Conservation (phyloP, 805 yeast genomes). For the Debaryomyces prosopidis region DNA sequence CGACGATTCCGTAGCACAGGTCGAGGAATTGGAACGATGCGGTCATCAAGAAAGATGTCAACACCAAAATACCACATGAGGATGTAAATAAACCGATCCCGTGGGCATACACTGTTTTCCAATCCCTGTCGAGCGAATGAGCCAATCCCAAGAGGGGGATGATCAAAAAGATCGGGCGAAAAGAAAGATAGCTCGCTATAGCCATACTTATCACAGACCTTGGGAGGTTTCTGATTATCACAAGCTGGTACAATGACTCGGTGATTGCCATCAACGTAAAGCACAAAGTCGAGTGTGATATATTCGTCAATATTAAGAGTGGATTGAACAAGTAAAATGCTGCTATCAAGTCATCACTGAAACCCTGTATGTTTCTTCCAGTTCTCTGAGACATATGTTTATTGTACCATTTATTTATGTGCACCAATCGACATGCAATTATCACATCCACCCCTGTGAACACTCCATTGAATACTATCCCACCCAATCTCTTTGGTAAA, state of each 20-base stretch:
- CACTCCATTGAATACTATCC: conserved; percentile 35
- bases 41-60: conserved; percentile 25
- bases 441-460: conserved; percentile 62
- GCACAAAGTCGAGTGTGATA: conserved; percentile 65
- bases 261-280: conserved; percentile 62
- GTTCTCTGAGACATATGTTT: conserved; percentile 18
- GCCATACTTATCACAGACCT: conserved; percentile 56
- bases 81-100: conserved; percentile 19
- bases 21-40: conserved; percentile 27
- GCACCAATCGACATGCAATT: conserved; percentile 54
- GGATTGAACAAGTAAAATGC: conserved; percentile 80
- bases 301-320: conserved; percentile 62
- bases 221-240: conserved; percentile 39
- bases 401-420: conserved; percentile 46
- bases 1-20: conserved; percentile 52
- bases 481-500: conserved; percentile 15
- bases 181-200: conserved; percentile 61
- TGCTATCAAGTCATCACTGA: conserved; percentile 50
- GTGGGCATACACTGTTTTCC: conserved; percentile 12
- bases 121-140: conserved; percentile 7
- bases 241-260: conserved; percentile 44
- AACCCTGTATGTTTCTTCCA: conserved; percentile 17
- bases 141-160: conserved; percentile 54
- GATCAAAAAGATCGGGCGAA: conserved; percentile 59
- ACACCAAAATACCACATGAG: conserved; percentile 20